Evolutionary conservation across 176 grass and related monocot genomes (phyloP), one percentile per base, ranked within the genome.

Genomic region (Ananas comosus): DNA sequence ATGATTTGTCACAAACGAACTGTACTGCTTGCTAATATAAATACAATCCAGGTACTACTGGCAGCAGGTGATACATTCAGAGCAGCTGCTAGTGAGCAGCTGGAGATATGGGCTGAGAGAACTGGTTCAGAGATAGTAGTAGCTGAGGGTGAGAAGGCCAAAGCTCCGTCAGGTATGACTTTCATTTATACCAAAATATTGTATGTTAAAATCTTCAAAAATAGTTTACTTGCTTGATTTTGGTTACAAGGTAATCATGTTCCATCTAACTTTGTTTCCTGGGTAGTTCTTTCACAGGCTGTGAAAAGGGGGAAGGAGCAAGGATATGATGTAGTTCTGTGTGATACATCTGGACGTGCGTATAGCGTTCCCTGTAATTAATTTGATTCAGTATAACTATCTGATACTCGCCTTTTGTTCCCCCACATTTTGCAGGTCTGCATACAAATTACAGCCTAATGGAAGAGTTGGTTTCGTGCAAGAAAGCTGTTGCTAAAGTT

Each of bases 311-410:
- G 87, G 68, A 97, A 92, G 84, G 79, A 78, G 49, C 80, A 93
- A 81, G 80, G 77, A 1, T 97, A 79, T 88, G 94, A 97, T 78
- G 78, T 97, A 14, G 79, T 97, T 56, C 72, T 97, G 16, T 97
- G 94, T 74, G 94, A 97, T 80, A 97, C 94, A 22, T 97, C 94
- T 76, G 94, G 94, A 90, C 82, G 89, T 97, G 85, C n/a, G 89
- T 63, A 69, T 53, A 72, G 77, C 74, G 5, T 73, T 79, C 19
- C 19, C 54, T 16, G 21, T 59, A 3, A 7, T 59, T 14, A n/a
- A 58, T 58, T 58, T n/a, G 11, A 59, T 19, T 19, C 16, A 59
- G 13, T 59, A 59, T 59, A 17, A 59, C 10, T 14, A 59, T 59
- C 16, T 59, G 54, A 59, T 59, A 18, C 54, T 21, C 24, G 19